Base-by-base conservation (phyloP, 306 rosid genomes). In the Vigna radiata region DNA sequence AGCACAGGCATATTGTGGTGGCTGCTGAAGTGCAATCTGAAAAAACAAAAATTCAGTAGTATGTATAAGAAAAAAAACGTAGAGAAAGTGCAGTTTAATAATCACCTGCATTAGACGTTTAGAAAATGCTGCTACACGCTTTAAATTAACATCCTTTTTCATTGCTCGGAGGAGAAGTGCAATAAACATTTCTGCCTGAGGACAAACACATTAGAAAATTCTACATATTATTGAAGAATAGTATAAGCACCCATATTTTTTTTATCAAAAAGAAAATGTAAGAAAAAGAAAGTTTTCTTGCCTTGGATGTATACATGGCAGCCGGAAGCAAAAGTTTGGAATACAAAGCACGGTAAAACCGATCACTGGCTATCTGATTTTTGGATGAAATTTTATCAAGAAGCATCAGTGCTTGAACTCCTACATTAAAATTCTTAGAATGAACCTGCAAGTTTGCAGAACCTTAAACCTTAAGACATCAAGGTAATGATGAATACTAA, bases 21-120 rank as follows among this genome's bases (percentile, higher is more conserved):
- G 98, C 86, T 92, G 97, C 82, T 95, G 99, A 80, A 95, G 97
- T 4, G 98, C 92, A 44, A 95, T 76, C 99, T 95, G 96, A 72
- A 58, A 15, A 63, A 64, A 70, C n/a, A 70, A 79, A 41, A 53
- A 37, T 11, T 19, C 41, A 78, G 18, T 17, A 54, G 7, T 72
- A 52, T 67, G 18, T 3, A 68, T 8, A 58, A 8, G 15, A 41
- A 29, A 33, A 44, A 37, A n/a, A 82, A 15, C n/a, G 47, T 39
- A 41, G 69, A 49, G 50, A 27, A 63, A 73, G 16, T 27, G 43
- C 49, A 52, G 18, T 59, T 74, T 68, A 75, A 44, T 72, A 75
- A 60, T 58, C 70, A 87, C 97, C 99, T 95, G 99, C 83, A 89
- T 65, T 55, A 91, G 75, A 73, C 98, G 97, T 83, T 92, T 95